Percentiles rank a stretch among this genome's conserved stretches.
Evolutionary conservation across 805 yeast species (phyloP).

Genomic region (Groenewaldozyma tartarivorans): DNA sequence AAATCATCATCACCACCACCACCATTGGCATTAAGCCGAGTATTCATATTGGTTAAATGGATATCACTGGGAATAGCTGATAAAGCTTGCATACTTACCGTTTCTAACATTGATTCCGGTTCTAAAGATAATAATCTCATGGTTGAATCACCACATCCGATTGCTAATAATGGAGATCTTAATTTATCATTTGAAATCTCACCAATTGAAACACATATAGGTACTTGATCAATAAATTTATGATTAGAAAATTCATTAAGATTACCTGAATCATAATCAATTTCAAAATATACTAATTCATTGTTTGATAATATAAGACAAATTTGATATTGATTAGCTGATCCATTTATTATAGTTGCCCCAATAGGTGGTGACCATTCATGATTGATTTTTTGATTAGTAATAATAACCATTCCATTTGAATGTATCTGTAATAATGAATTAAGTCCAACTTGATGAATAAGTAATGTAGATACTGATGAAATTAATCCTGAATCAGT

Average conservation of each 20-base stretch:
- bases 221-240: slow-evolving; percentile 42
- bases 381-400: slow-evolving; percentile 26
- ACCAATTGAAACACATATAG: slow-evolving; percentile 34
- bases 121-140: slow-evolving; percentile 58
- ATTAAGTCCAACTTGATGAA: slow-evolving; percentile 53
- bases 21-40: not conserved
- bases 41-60: slow-evolving; percentile 26
- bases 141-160: slow-evolving; percentile 64
- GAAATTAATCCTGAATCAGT: slow-evolving; percentile 52
- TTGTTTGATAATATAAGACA: slow-evolving; percentile 61
- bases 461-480: slow-evolving; percentile 52
- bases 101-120: slow-evolving; percentile 49
- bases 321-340: slow-evolving; percentile 60
- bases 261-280: slow-evolving; percentile 47
- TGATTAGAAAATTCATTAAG: slow-evolving; percentile 63
- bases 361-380: slow-evolving; percentile 87
- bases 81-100: slow-evolving; percentile 55
- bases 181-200: slow-evolving; percentile 39
- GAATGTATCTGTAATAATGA: slow-evolving; percentile 67
- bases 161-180: slow-evolving; percentile 49
- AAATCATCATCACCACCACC: slow-evolving; percentile 14
- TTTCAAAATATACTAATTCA: slow-evolving; percentile 76
- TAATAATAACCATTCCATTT: slow-evolving; percentile 56
- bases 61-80: slow-evolving; percentile 40
- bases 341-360: slow-evolving; percentile 46